A percentile compares a stretch with the other conserved stretches of the same genome.
Conservation (phyloP, 2,329 filamentous ascomycete genomes). For the Apiospora marii region DNA sequence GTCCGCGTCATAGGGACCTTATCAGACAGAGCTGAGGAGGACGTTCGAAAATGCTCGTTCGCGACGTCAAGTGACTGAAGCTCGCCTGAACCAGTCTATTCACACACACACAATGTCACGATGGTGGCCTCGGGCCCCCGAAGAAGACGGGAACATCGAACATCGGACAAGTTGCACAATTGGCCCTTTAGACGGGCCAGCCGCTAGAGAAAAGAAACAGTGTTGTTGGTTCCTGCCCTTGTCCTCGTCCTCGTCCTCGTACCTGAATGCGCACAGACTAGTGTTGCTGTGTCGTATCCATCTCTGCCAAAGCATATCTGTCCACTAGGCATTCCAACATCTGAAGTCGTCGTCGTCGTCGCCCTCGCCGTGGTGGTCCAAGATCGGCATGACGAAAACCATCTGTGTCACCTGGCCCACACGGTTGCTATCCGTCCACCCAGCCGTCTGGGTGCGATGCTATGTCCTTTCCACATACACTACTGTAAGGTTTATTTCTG, state of each 20-base stretch:
- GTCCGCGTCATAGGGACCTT: background rate
- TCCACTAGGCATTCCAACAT: background rate
- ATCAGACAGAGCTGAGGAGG: background rate
- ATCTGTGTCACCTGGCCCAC: slow-evolving; percentile 8
- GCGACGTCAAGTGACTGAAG: slow-evolving; percentile 1
- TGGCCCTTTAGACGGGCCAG: background rate
- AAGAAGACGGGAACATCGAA: background rate
- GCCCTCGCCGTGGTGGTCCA: background rate
- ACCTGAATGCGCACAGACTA: slow-evolving; percentile 18
- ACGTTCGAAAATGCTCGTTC: background rate
- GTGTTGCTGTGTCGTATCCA: background rate
- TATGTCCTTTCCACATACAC: background rate
- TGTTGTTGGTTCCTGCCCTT: background rate
- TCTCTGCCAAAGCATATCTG: background rate
- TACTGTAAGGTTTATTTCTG: slow-evolving; percentile 22
- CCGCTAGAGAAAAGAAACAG: slow-evolving; percentile 3
- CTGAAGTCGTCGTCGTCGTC: slow-evolving; percentile 5
- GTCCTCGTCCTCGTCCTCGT: background rate
- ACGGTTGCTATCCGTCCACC: slow-evolving; percentile 5
- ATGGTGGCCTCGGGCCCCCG: background rate
- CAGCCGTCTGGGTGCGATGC: slow-evolving; percentile 13
- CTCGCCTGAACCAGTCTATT: slow-evolving; percentile 17
- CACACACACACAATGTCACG: background rate
- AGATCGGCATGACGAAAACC: slow-evolving; percentile 15
- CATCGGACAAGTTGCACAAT: background rate